Evolutionary conservation across 805 yeast species (phyloP).

Genomic region (Starmerella cellae): DNA sequence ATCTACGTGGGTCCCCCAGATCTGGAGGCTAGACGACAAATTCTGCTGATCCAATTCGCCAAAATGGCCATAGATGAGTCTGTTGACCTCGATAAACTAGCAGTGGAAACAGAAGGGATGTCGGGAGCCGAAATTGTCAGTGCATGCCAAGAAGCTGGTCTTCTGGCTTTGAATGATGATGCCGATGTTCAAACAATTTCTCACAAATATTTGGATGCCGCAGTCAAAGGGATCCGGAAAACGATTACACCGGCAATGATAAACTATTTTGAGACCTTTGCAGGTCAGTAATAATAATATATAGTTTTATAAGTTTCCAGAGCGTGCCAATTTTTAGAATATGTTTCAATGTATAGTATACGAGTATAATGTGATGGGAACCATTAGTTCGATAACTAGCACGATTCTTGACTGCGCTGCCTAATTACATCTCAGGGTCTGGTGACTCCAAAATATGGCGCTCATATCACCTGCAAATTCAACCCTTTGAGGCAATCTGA

Average conservation of each 20-base stretch:
- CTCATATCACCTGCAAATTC: too few relatives aligned
- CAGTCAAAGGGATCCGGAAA: constrained; percentile 50
- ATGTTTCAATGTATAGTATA: too few relatives aligned
- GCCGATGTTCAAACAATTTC: constrained; percentile 36
- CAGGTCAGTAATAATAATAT: constrained; percentile 17
- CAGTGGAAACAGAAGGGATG: constrained; percentile 67
- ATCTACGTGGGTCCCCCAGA: constrained; percentile 92
- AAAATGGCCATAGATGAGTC: constrained; percentile 46
- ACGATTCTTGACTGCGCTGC: too few relatives aligned
- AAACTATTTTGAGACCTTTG: constrained; percentile 51
- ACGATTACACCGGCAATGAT: constrained; percentile 83
- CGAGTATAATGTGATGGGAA: not conserved
- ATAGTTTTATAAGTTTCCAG: not conserved
- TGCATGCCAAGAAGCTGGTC: constrained; percentile 88
- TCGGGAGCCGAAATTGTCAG: constrained; percentile 94
- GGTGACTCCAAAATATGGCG: too few relatives aligned
- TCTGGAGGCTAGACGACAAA: constrained; percentile 61
- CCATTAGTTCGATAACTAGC: too few relatives aligned
- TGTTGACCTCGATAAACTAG: constrained; percentile 41
- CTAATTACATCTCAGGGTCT: too few relatives aligned
- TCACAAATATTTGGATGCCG: constrained; percentile 58
- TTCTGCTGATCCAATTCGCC: constrained; percentile 52
- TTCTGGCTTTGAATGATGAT: constrained; percentile 81
- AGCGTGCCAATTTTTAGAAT: not conserved
- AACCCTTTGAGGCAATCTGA: too few relatives aligned